phyloP scores from a whole-genome alignment of 192 early-diverging fungal genomes.

The Phlyctochytrium arcticum region DNA sequence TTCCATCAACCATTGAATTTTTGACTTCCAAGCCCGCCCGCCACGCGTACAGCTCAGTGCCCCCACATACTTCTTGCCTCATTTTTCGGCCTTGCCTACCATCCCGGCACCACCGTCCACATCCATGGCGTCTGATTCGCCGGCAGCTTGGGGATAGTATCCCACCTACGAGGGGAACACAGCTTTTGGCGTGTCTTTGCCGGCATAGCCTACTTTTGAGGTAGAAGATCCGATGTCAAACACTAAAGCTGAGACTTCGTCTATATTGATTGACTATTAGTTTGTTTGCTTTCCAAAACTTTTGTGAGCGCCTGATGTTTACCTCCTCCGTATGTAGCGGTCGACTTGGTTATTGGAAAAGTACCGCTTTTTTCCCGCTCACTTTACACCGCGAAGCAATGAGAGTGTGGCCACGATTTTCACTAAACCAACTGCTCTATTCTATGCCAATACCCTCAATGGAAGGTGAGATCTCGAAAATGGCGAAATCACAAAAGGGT shows the following conservation, averaged over 20 bases:
- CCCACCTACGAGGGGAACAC: conserved; percentile 83
- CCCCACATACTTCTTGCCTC: conserved; percentile 43
- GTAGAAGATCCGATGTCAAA: conserved; percentile 86
- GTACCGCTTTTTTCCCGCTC: too few relatives aligned
- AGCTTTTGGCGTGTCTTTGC: conserved; percentile 88
- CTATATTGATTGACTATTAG: conserved; percentile 24
- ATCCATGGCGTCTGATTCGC: conserved; percentile 10
- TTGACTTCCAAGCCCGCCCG: conserved; percentile 75
- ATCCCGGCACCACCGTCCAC: background rate
- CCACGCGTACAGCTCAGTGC: conserved; percentile 50
- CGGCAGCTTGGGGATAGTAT: background rate
- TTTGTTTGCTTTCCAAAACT: background rate
- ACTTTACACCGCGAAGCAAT: too few relatives aligned
- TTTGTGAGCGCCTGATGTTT: background rate
- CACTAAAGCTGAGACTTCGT: conserved; percentile 95
- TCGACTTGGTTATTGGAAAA: background rate
- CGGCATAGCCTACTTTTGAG: conserved; percentile 93
- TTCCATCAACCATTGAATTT: conserved; percentile 79
- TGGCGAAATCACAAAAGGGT: too few relatives aligned
- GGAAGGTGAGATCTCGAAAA: too few relatives aligned
- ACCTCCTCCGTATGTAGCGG: conserved; percentile 27
- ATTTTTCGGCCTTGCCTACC: background rate
- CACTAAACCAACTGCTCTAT: too few relatives aligned
- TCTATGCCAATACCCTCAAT: too few relatives aligned
- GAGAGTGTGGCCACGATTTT: too few relatives aligned